Base-by-base conservation (phyloP, 768 basidiomycete species). In the Serendipita vermifera region DNA sequence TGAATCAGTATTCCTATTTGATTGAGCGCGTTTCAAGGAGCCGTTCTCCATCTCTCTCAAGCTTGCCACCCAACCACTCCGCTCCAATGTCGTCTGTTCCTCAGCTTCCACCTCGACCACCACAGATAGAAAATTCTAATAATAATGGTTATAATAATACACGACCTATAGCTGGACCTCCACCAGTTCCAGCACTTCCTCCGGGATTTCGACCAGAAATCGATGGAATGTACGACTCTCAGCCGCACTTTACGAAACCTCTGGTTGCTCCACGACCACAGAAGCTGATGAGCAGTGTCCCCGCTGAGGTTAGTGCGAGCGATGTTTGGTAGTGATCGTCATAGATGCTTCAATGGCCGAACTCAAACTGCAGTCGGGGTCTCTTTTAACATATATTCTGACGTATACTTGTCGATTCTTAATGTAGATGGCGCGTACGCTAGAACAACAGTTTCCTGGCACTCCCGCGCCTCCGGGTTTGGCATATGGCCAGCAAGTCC, bases 191-290 rank as follows among this genome's bases (percentile, higher is more conserved):
- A 1, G 78, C 78, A 5, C 67, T 73, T 3, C 77, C 78, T 4
- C 70, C 74, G 5, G 66, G 68, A 51, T 68, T 74, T 53, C 62
- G 64, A 56, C 57, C 46, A 54, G 62, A 59, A 55, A 64, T 58
- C 48, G 64, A 61, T 40, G 63, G 62, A 9, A 58, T 64, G 20
- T 61, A 64, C 14, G 64, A 62, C 17, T 74, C 77, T 2, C 69
- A 67, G 0, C 79, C 74, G 14, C 79, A 80, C 59, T 78, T 73
- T 58, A 74, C 74, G 60, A 63, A 78, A 58, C 73, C 82, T 3
- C 67, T 85, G 17, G 75, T 75, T 2, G 85, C 85, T 0, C 85
- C 85, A 3, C 72, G 80, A 9, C 82, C 85, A 0, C 79, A 82
- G 61, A 75, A 78, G 35, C 56, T 82, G 11, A 78, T 82, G 61